A percentile compares a stretch with the other conserved stretches of the same genome.
These are phyloP conservation scores for Phytopythium aichiense DNA, from an alignment of 352 stramenopile species.

Conservation along the genomic window DNA sequence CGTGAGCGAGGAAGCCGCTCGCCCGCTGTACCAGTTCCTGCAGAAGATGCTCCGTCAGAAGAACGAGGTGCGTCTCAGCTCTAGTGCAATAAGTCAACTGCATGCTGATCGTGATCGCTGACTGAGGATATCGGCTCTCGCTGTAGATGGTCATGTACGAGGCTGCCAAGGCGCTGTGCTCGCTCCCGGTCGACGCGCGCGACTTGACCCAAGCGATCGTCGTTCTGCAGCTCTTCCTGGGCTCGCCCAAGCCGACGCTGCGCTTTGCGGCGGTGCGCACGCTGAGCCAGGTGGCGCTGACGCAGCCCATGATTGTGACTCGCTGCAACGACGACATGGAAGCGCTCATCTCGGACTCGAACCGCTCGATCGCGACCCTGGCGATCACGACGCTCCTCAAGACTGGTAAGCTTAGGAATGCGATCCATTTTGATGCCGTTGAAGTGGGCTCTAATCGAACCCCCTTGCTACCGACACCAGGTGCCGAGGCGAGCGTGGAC, in stretches of 20 bases:
- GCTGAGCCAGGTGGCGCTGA: slow-evolving; percentile 90
- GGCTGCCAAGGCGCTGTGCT: slow-evolving; percentile 95
- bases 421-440: background rate
- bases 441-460: background rate
- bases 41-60: slow-evolving; percentile 97
- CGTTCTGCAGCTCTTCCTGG: slow-evolving; percentile 95
- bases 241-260: slow-evolving; percentile 93
- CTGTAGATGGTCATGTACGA: slow-evolving; percentile 99
- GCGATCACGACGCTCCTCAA: slow-evolving; percentile 99
- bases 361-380: slow-evolving; percentile 97
- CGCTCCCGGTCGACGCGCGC: slow-evolving; percentile 93
- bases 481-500: slow-evolving; percentile 95
- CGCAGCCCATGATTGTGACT: slow-evolving; percentile 93
- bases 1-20: slow-evolving; percentile 72
- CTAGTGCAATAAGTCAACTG: background rate
- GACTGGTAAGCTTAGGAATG: slow-evolving; percentile 66
- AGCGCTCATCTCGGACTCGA: slow-evolving; percentile 94
- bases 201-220: slow-evolving; percentile 97
- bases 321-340: slow-evolving; percentile 99
- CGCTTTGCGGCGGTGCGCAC: slow-evolving; percentile 97
- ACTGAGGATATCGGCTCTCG: background rate
- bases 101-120: background rate
- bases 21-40: slow-evolving; percentile 88
- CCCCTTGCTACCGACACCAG: slow-evolving; percentile 10
- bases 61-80: slow-evolving; percentile 57